Conservation (phyloP, 345 rosid species). For the Luvunga scandens region DNA sequence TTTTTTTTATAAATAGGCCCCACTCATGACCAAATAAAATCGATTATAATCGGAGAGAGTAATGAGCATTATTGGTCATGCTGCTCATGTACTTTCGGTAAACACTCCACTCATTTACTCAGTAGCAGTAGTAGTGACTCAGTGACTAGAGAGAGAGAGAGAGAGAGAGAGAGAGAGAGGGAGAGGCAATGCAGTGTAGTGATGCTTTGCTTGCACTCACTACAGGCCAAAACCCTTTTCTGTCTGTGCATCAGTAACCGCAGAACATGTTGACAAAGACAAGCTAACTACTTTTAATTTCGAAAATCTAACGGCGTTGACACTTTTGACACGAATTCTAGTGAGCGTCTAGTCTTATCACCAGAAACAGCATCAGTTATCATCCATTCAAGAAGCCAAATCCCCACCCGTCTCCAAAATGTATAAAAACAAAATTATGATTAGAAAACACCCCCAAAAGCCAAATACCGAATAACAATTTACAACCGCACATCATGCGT, state of each 20-base stretch:
- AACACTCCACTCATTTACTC: neutral
- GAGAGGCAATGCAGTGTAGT: neutral
- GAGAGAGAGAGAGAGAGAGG: neutral
- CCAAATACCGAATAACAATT: too few relatives aligned
- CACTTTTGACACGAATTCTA: conserved; percentile 32
- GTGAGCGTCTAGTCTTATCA: conserved; percentile 35
- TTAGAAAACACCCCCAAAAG: too few relatives aligned
- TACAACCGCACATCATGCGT: neutral
- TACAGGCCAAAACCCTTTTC: neutral
- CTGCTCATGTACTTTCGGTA: neutral
- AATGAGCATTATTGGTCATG: conserved; percentile 8
- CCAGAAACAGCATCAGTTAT: conserved; percentile 24
- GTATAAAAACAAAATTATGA: too few relatives aligned
- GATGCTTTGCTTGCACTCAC: neutral
- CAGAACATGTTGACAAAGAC: conserved; percentile 33
- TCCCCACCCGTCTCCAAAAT: too few relatives aligned
- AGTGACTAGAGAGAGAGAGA: neutral
- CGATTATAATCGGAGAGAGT: neutral
- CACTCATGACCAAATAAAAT: neutral
- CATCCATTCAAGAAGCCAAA: too few relatives aligned
- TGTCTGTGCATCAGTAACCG: neutral
- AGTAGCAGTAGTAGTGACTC: neutral
- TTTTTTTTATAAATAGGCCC: neutral
- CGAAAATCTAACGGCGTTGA: conserved; percentile 47
- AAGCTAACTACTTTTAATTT: conserved; percentile 25